Evolutionary conservation across 169 alveolate genomes (phyloP), one percentile per base, ranked within the genome.

Genomic region (Plasmodium coatneyi): DNA sequence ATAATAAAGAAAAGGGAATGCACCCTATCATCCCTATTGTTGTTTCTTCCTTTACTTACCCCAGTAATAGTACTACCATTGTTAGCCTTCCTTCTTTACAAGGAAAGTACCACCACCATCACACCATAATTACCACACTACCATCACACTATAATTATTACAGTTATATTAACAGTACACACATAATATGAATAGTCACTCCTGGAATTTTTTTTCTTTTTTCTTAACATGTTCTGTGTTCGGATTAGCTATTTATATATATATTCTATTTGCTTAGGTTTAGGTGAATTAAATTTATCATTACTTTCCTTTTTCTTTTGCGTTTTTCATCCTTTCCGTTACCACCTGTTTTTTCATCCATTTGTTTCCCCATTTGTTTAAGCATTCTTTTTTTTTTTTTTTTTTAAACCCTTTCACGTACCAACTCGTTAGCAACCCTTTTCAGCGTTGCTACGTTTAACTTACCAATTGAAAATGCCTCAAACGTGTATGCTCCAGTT

Each of bases 221-320:
- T 66, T 66, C 34, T 19, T 19, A 22, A 19, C 76, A 66, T 66
- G 16, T 25, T 66, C 5, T 66, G 76, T 19, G 34, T 25, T 25
- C 14, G 36, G 14, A 25, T 81, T 81, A 36, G 52, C 22, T 32
- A 81, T 54, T 81, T 36, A 46, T 28, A 78, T 41, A 46, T 41
- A n/a, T 46, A 10, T 46, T 41, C 41, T 28, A 49, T 52, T n/a
- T 71, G 56, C 32, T 9, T 41, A 83, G 16, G 32, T 5, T 41
- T 71, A 71, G 72, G 30, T 70, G 72, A n/a, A 70, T 52, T n/a
- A n/a, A n/a, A n/a, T 82, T 82, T 30, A 36, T 83, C 72, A 32
- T 66, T 81, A 12, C n/a, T n/a, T 41, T 78, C 34, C n/a, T 80
- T 80, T 80, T 49, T 25, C 28, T 41, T 80, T n/a, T 9, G 22